A percentile compares a stretch with the other conserved stretches of the same genome.
Conservation (phyloP, 2,329 filamentous ascomycete species). For the Colletotrichum musae region DNA sequence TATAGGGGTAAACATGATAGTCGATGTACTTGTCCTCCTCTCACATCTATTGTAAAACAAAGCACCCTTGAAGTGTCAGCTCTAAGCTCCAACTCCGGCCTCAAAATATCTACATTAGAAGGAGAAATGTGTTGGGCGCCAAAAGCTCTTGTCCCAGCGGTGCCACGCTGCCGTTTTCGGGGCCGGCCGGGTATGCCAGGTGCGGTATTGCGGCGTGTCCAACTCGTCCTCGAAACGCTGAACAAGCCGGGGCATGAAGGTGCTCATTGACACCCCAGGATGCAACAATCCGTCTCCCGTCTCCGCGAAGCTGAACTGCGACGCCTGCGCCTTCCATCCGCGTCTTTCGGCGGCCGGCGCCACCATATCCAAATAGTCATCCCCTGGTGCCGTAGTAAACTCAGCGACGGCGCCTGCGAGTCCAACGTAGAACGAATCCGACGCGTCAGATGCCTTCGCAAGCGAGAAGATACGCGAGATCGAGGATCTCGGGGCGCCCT, state of each 20-base stretch:
- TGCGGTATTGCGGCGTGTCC: constrained; percentile 24
- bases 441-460: constrained; percentile 61
- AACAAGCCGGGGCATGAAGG: constrained; percentile 38
- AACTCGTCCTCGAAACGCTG: constrained; percentile 35
- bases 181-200: constrained; percentile 23
- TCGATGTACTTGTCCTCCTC: too few species aligned
- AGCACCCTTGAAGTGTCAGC: too few species aligned
- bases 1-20: too few species aligned
- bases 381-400: constrained; percentile 44
- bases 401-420: constrained; percentile 64
- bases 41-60: too few species aligned
- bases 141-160: constrained; percentile 36
- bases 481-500: constrained; percentile 41
- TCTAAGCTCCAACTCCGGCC: too few species aligned
- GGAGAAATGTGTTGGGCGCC: constrained; percentile 38
- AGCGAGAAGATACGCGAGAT: constrained; percentile 60
- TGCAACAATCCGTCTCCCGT: constrained; percentile 46
- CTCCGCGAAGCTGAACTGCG: constrained; percentile 45
- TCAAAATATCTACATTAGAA: constrained; percentile 3
- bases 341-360: constrained; percentile 33
- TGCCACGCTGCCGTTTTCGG: constrained; percentile 36
- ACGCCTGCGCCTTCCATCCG: constrained; percentile 29
- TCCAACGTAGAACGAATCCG: constrained; percentile 65
- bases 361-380: constrained; percentile 11
- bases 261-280: constrained; percentile 38